Evolutionary conservation across 177 flowering plant genomes (phyloP), one percentile per base, ranked within the genome.

Genomic region (Vitis hybrid): DNA sequence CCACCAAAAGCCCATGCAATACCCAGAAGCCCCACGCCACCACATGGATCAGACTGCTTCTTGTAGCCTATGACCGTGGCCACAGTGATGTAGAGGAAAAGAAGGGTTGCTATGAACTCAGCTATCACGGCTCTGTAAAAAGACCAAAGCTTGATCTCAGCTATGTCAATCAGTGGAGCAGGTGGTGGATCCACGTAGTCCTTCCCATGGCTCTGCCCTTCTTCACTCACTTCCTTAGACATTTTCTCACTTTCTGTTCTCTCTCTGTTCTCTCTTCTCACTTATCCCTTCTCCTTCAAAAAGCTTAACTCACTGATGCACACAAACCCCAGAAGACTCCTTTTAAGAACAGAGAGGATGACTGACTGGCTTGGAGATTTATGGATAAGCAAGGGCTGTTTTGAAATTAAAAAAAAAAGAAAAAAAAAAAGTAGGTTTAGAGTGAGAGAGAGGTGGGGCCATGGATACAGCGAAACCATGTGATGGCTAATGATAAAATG

Each of bases 1-100:
- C 98, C 98, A 64, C 98, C 98, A 56, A 93, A 92, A 21, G 98
- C 85, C 98, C 98, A 94, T 2, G 98, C 96, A 45, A 94, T 86
- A 34, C 98, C 98, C 11, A 94, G 84, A 63, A 92, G 71, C 2
- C 98, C 98, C n/a, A 94, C 98, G 50, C 93, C 92, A 34, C 30
- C 84, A 68, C 98, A 94, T 3, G 83, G 83, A 48, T 63, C 87
- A 62, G 73, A 49, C 48, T 79, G 81, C 68, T 84, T 82, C 75
- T 82, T 83, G 88, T 90, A 75, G 64, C 98, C 98, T 58, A 94
- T 89, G 55, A 90, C 97, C 11, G 98, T 94, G 60, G 94, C 93
- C 2, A 94, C 80, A 12, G 88, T 83, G 68, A 94, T 70, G 79
- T 94, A 94, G 73, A 94, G 91, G 82, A 94, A 94, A 76, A 94